A percentile compares a stretch with the other conserved stretches of the same genome.
These are phyloP conservation scores for Camptophora hylomeconis DNA, from an alignment of 2,329 filamentous ascomycete species.

Conservation along the genomic window DNA sequence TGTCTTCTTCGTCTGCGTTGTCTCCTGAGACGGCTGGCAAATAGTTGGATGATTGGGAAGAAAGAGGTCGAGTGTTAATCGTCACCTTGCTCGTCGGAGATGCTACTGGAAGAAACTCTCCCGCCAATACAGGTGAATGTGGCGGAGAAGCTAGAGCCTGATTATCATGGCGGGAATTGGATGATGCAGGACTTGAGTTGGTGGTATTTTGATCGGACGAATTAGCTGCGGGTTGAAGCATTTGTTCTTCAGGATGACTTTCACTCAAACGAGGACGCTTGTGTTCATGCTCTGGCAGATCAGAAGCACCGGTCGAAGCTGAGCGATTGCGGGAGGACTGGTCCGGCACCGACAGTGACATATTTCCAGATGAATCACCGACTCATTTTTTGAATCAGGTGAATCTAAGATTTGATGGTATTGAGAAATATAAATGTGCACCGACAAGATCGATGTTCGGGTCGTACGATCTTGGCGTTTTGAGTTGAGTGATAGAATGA, in stretches of 20 bases:
- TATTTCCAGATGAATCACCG: too few species aligned
- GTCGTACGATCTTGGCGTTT: too few species aligned
- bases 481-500: too few species aligned
- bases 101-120: constrained; percentile 19
- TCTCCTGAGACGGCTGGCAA: constrained; percentile 11
- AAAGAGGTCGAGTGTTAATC: constrained; percentile 28
- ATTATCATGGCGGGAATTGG: constrained; percentile 5
- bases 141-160: constrained; percentile 17
- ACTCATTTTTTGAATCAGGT: too few species aligned
- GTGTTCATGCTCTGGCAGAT: constrained; percentile 17
- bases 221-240: constrained; percentile 3
- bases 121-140: constrained; percentile 9
- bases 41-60: constrained; percentile 14
- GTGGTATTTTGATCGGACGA: constrained; percentile 11
- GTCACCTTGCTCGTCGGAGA: constrained; percentile 33
- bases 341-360: constrained; percentile 14
- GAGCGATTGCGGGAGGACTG: constrained; percentile 15
- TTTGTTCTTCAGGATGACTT: constrained; percentile 9
- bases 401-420: too few species aligned
- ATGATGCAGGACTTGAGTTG: constrained; percentile 7
- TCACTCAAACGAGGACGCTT: constrained; percentile 18
- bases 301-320: constrained; percentile 14
- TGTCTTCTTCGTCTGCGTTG: too few species aligned
- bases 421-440: too few species aligned
- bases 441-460: too few species aligned